phyloP scores from a whole-genome alignment of 768 basidiomycete genomes.

The Mycena vulgaris region DNA sequence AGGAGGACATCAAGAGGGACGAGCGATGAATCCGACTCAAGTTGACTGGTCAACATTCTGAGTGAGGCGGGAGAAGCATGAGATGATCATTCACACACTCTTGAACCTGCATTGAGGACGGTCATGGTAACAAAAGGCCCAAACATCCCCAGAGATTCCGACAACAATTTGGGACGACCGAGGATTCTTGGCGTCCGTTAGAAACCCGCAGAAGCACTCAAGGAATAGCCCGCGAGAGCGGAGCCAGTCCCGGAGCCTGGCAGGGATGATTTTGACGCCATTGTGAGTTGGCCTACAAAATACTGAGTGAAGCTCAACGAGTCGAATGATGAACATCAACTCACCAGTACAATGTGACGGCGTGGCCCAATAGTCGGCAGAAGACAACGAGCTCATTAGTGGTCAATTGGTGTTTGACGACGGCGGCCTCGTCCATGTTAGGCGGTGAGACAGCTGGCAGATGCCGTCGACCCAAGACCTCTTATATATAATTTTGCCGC shows the following conservation, averaged over 20 bases:
- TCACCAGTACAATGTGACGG: not conserved
- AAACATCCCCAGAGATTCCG: too few relatives aligned
- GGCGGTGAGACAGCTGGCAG: too few relatives aligned
- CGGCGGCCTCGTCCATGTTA: not conserved
- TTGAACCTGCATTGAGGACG: not conserved
- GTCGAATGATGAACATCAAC: too few relatives aligned
- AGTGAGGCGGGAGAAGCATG: not conserved
- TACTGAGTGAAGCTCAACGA: not conserved
- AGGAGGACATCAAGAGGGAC: too few relatives aligned
- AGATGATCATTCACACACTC: not conserved
- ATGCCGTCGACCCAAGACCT: too few relatives aligned
- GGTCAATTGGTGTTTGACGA: not conserved
- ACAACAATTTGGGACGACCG: conserved; percentile 12
- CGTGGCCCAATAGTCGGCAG: not conserved
- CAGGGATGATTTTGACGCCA: not conserved
- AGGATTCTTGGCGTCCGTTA: not conserved
- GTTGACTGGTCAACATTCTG: not conserved
- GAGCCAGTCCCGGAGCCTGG: not conserved
- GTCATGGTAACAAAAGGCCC: conserved; percentile 17
- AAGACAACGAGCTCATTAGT: not conserved
- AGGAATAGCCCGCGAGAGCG: not conserved
- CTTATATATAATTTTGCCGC: not conserved
- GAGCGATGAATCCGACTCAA: too few relatives aligned
- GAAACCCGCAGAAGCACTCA: conserved; percentile 7
- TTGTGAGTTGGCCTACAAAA: not conserved